phyloP scores from a whole-genome alignment of 2,329 filamentous ascomycete species.

The Colletotrichum incanum region DNA sequence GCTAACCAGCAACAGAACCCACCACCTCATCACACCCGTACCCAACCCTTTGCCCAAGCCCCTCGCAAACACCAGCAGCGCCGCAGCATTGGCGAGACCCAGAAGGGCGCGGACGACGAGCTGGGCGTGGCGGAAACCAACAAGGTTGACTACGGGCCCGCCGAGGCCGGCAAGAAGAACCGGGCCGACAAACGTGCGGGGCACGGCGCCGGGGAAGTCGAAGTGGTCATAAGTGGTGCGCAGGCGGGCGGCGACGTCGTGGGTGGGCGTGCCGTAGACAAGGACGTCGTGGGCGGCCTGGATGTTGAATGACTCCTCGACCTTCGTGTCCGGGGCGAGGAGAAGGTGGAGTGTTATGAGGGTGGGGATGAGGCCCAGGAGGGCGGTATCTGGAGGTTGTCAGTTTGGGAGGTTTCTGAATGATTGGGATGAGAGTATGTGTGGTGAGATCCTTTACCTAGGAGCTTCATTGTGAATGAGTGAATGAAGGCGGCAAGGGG shows the following conservation, averaged over 20 bases:
- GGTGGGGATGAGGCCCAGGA: constrained; percentile 73
- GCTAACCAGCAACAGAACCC: constrained; percentile 80
- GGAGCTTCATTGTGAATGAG: constrained; percentile 45
- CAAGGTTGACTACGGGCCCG: constrained; percentile 74
- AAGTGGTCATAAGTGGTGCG: constrained; percentile 87
- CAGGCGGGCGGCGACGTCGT: constrained; percentile 68
- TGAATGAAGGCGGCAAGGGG: not conserved
- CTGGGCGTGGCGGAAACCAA: constrained; percentile 71
- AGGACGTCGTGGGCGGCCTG: constrained; percentile 94
- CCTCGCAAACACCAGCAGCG: constrained; percentile 76
- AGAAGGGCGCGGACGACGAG: constrained; percentile 81
- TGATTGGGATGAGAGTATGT: not conserved
- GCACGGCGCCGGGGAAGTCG: constrained; percentile 90
- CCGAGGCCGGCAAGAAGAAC: constrained; percentile 81
- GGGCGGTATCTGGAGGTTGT: constrained; percentile 57
- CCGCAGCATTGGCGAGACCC: constrained; percentile 81
- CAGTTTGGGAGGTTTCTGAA: constrained; percentile 11
- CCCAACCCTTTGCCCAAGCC: constrained; percentile 80
- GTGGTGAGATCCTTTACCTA: constrained; percentile 37
- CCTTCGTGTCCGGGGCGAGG: constrained; percentile 91
- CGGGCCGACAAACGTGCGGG: constrained; percentile 89
- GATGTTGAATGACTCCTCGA: constrained; percentile 98
- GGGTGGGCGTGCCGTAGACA: constrained; percentile 80
- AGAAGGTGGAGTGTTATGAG: constrained; percentile 79
- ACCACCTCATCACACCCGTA: constrained; percentile 81